These are phyloP conservation scores for Chaetomium strumarium DNA, from an alignment of 2,329 filamentous ascomycete species.

Conservation along the genomic window DNA sequence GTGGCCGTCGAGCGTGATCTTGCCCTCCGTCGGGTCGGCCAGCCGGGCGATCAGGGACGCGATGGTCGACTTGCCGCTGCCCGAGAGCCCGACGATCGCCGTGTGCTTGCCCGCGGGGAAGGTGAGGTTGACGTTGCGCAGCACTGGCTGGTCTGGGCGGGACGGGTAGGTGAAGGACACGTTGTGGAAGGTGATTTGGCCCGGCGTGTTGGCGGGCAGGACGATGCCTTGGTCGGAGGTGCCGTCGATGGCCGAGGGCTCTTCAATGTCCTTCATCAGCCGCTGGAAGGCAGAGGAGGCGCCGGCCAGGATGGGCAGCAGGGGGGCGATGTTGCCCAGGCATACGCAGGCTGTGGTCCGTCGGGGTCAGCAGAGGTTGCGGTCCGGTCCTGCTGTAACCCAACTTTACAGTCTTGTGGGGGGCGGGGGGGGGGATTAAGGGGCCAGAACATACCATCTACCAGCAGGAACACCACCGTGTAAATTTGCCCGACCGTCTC, in stretches of 20 bases:
- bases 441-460: conserved; percentile 35
- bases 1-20: conserved; percentile 42
- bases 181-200: conserved; percentile 36
- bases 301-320: conserved; percentile 54
- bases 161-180: conserved; percentile 42
- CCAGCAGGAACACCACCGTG: conserved; percentile 49
- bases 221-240: conserved; percentile 34
- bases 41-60: conserved; percentile 42
- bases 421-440: no score
- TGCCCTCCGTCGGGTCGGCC: conserved; percentile 49
- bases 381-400: no score
- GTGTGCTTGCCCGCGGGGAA: conserved; percentile 39
- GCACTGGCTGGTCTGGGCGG: conserved; percentile 36
- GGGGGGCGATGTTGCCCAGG: conserved; percentile 56
- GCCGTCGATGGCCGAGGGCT: conserved; percentile 41
- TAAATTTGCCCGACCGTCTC: conserved; percentile 43
- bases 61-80: conserved; percentile 53
- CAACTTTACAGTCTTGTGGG: no score
- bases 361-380: neutral
- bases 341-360: conserved; percentile 47
- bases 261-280: conserved; percentile 52
- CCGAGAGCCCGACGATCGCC: conserved; percentile 53
- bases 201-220: conserved; percentile 42
- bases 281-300: conserved; percentile 54
- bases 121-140: conserved; percentile 35